Base-by-base conservation (phyloP, 23 red algal species). In the Chondrus crispus region DNA sequence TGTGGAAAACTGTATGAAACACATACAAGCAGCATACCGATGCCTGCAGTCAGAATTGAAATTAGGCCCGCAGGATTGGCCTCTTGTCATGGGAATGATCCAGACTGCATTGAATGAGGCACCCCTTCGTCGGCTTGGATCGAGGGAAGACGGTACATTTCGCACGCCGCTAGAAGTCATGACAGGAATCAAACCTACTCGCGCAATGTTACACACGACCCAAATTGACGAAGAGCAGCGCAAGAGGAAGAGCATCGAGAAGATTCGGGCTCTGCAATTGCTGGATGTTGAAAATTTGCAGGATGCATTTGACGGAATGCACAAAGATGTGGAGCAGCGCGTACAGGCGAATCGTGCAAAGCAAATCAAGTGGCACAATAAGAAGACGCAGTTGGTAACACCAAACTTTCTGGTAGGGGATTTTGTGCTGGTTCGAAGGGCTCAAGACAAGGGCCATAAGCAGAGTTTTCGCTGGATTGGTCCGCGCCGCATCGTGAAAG, bases 101-200 rank as follows among this genome's bases (percentile, higher is more conserved):
- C 28, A 28, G 5, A 8, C 71, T 6, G 42, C 5, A 32, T 26
- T 82, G 22, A 82, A 60, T 40, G 46, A 53, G 16, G 32, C 78
- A 40, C 48, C 48, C 28, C 32, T 30, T 36, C 29, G 30, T n/a
- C 46, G 78, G 20, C 40, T 82, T n/a, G 47, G 78, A 11, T 11
- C 26, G 30, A 52, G 28, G 32, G 28, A 26, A 40, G 78, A 82
- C 55, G 78, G 78, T 55, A 38, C 51, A 82, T 62, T 29, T 37
- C 78, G 78, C 30, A 41, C 78, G 24, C 78, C 78, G 4, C 30
- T 82, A n/a, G 24, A 82, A 62, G 47, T 82, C n/a, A 82, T 82
- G 44, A 82, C 78, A 19, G 78, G 78, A 51, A 60, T 82, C 46
- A 52, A 58, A 38, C 78, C 78, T 4, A n/a, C 26, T 38, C 44